Evolutionary conservation across 305 asterid species (phyloP).

Genomic region (Andrographis paniculata): DNA sequence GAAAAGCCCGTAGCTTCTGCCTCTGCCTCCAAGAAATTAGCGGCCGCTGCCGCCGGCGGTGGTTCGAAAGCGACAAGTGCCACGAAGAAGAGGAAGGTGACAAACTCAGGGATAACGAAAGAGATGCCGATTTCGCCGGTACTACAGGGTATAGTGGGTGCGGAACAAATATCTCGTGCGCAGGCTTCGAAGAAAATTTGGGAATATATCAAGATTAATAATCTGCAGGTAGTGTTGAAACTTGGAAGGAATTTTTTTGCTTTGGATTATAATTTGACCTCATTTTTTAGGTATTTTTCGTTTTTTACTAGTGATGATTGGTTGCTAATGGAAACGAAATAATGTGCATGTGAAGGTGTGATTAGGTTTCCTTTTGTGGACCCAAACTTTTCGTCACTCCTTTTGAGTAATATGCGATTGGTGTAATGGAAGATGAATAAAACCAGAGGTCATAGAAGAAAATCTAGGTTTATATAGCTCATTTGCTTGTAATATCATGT

Average conservation of each 20-base stretch:
- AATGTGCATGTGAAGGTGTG: constrained; percentile 6
- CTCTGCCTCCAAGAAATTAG: constrained; percentile 22
- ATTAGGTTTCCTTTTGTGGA: constrained; percentile 16
- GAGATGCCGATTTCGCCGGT: constrained; percentile 32
- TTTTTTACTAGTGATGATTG: background rate
- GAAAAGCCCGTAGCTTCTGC: constrained; percentile 24
- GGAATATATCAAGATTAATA: constrained; percentile 44
- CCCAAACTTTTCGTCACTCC: background rate
- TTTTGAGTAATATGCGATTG: background rate
- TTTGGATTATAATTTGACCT: background rate
- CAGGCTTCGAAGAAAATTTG: constrained; percentile 48
- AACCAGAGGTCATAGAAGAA: background rate
- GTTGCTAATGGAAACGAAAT: background rate
- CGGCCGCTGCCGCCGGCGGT: constrained; percentile 13
- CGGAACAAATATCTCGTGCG: constrained; percentile 33
- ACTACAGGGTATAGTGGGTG: constrained; percentile 41
- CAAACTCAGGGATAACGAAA: constrained; percentile 27
- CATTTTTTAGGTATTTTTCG: background rate
- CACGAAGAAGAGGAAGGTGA: constrained; percentile 21
- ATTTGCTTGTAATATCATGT: too few species aligned
- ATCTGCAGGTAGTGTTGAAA: constrained; percentile 35
- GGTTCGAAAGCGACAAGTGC: constrained; percentile 18
- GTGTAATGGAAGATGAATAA: constrained; percentile 6
- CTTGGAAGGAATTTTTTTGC: background rate
- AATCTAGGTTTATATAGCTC: background rate